Evolutionary conservation across 177 flowering plant genomes (phyloP).

Genomic region (Vitis hybrid): DNA sequence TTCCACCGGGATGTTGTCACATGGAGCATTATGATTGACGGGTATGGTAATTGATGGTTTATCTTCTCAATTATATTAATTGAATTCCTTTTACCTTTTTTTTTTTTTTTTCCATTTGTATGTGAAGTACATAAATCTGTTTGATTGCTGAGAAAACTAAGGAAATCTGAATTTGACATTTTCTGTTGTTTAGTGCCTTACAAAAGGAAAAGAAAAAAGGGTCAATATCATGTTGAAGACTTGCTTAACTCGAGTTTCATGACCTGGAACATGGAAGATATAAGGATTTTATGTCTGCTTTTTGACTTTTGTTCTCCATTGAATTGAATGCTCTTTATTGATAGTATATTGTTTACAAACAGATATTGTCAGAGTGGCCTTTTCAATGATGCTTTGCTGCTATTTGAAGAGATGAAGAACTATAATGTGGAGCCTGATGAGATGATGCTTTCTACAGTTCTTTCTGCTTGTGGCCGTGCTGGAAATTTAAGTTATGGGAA

Average conservation of each 20-base stretch:
- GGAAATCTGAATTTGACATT: no score
- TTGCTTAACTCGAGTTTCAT: no score
- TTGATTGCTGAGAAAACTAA: no score
- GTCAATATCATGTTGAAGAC: no score
- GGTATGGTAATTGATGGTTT: constrained; percentile 33
- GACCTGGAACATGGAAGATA: no score
- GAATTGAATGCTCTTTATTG: neutral
- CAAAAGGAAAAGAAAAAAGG: no score
- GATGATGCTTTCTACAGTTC: constrained; percentile 45
- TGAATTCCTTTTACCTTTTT: neutral
- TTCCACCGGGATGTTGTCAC: constrained; percentile 52
- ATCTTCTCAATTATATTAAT: no score
- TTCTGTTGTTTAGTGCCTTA: no score
- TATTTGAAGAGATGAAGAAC: constrained; percentile 69
- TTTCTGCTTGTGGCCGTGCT: constrained; percentile 64
- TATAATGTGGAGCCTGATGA: constrained; percentile 51
- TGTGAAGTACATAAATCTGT: no score
- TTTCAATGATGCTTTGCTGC: constrained; percentile 45
- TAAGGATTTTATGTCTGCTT: no score
- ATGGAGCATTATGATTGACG: constrained; percentile 71
- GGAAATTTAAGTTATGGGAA: constrained; percentile 49
- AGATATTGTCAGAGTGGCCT: constrained; percentile 52
- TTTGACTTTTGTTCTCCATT: neutral
- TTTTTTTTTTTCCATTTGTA: neutral
- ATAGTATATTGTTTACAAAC: constrained; percentile 9